Evolutionary conservation across 73 alveolate genomes (phyloP), one percentile per base, ranked within the genome.

Genomic region (Halteria grandinella): DNA sequence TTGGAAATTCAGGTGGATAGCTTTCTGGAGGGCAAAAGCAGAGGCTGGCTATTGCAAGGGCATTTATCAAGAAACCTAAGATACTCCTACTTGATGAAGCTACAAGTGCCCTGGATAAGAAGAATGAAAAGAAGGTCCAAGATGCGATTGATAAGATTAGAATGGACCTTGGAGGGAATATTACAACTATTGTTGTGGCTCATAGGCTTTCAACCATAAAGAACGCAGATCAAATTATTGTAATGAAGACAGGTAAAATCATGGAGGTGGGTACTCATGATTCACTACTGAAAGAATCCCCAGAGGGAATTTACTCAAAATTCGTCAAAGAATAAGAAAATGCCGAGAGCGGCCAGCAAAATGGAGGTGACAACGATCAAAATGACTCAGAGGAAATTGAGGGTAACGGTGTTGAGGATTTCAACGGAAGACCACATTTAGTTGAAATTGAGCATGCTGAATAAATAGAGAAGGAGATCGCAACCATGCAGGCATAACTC

Each of bases 31-130:
- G 98, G 10, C 70, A 90, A 60, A 92, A 92, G 82, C 87, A 92
- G 48, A 70, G 98, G 75, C 66, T 92, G n/a, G 96, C 97, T 41
- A 88, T 92, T 1, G 98, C 98, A n/a, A 86, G 98, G 70, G 98
- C 98, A 15, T 86, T 92, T 31, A 55, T 90, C 25, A 89, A 88
- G 59, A 75, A 89, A 20, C 98, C 98, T 14, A 25, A 71, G 55
- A 58, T 92, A 6, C 69, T 92, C 34, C 72, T 91, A 25, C 69
- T 91, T 2, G 97, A 91, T 57, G 97, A 91, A 73, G 97, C 97
- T 12, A 91, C 97, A 0, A 69, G 91, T 57, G 97, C 97, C 17
- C 74, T 91, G 31, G 97, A 91, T 70, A 75, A 86, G 69, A 85
- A 91, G 33, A 91, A 92, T 41, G 97, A 91, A 49, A 55, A 47